These are phyloP conservation scores for Butyriboletus appendiculatus DNA, from an alignment of 1,284 basidiomycete species.

Conservation along the genomic window DNA sequence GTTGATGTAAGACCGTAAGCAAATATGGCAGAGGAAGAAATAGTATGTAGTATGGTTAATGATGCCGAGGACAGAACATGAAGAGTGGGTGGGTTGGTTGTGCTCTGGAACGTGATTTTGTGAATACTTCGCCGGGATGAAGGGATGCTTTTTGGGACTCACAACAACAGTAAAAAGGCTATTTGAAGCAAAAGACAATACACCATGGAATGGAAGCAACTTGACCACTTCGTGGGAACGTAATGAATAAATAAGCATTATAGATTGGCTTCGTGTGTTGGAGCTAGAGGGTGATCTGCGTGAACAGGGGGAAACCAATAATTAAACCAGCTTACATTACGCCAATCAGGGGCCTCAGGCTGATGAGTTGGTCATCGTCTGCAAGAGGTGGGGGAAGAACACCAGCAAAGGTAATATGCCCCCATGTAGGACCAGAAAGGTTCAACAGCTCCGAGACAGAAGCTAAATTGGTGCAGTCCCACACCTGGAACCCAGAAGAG, in stretches of 20 bases:
- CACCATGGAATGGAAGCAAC: slow-evolving; percentile 45
- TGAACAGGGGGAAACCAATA: not conserved
- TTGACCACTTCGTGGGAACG: slow-evolving; percentile 55
- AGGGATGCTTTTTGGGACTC: slow-evolving; percentile 29
- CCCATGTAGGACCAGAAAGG: slow-evolving; percentile 31
- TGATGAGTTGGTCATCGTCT: slow-evolving; percentile 33
- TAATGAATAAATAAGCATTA: slow-evolving; percentile 62
- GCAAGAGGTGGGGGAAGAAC: slow-evolving; percentile 43
- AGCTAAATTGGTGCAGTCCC: slow-evolving; percentile 64
- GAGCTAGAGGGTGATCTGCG: slow-evolving; percentile 19
- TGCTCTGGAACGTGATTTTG: slow-evolving; percentile 44
- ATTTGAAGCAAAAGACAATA: slow-evolving; percentile 51
- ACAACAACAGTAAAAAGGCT: slow-evolving; percentile 59
- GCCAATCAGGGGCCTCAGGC: slow-evolving; percentile 52
- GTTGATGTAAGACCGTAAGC: slow-evolving; percentile 31
- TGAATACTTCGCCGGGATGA: slow-evolving; percentile 1
- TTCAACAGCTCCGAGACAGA: slow-evolving; percentile 44
- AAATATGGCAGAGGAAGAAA: slow-evolving; percentile 48
- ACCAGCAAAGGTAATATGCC: slow-evolving; percentile 44
- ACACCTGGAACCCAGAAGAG: slow-evolving; percentile 60
- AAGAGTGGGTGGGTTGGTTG: slow-evolving; percentile 54
- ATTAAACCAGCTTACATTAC: slow-evolving; percentile 48
- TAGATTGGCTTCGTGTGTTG: slow-evolving; percentile 32
- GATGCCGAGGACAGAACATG: slow-evolving; percentile 58
- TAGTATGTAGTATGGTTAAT: slow-evolving; percentile 51